Base-by-base conservation (phyloP, 1,284 basidiomycete species). In the Sporisorium sorghi region DNA sequence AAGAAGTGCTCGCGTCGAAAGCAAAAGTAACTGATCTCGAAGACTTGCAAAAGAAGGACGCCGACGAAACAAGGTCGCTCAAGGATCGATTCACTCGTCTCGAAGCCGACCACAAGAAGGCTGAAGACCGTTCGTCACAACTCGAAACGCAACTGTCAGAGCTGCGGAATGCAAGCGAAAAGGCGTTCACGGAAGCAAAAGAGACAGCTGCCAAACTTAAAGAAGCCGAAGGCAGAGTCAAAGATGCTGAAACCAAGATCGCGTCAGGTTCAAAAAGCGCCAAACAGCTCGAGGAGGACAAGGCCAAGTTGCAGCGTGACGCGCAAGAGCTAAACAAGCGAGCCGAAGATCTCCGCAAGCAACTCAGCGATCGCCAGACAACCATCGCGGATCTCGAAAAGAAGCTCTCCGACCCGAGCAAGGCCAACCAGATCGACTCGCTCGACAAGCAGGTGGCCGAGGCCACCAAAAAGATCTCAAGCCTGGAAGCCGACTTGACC, bases 391-490 rank as follows among this genome's bases (percentile, higher is more conserved):
- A 70, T 19, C 65, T 77, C 21, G 57, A 77, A 40, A 67, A 33
- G 37, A 63, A 73, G 52, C 66, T 77, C 0, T 57, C 66, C 5
- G 73, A 76, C 30, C 61, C 59, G 9, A 76, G 57, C 56, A 59
- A 73, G 43, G 61, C 58, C 19, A 68, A 72, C 15, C 60, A 78
- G 56, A 68, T 67, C 55, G 61, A 73, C 1, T 26, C 56, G 23
- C 43, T 75, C 0, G 51, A 67, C 44, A 50, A 50, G 59, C 51
- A 71, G 44, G 26, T 72, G 12, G 17, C 60, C 15, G 53, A 63
- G 28, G 35, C 58, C 9, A 49, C 61, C 15, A 43, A 46, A 10
- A 63, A 60, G 65, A 54, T 62, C 48, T 47, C 57, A 19, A 53
- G n/a, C 17, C 56, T 69, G 7, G 60, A 76, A 50, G 54, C 70